These are phyloP conservation scores for Hura crepitans DNA, from an alignment of 441 rosid genomes.

Conservation along the genomic window DNA sequence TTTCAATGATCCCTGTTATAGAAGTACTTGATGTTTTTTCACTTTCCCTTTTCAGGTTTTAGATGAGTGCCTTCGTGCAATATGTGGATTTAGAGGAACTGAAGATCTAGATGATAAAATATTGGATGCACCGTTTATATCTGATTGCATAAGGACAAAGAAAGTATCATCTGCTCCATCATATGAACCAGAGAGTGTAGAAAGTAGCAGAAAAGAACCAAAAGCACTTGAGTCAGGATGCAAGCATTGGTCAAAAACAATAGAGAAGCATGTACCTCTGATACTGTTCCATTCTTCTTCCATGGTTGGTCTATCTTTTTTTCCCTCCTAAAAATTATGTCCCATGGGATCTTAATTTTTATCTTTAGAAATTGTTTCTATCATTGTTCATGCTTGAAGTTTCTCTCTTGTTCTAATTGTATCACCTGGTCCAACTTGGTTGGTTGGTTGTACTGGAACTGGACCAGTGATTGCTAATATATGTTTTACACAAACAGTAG, in stretches of 20 bases:
- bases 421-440: background rate
- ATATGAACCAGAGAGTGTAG: slow-evolving; percentile 45
- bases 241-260: slow-evolving; percentile 67
- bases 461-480: background rate
- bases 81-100: no score
- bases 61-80: no score
- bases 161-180: slow-evolving; percentile 87
- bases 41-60: slow-evolving; percentile 21
- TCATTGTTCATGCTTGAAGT: slow-evolving; percentile 9
- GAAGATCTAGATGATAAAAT: slow-evolving; percentile 63
- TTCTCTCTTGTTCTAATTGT: background rate
- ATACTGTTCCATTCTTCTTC: slow-evolving; percentile 32
- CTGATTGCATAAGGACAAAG: slow-evolving; percentile 69
- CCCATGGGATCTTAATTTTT: background rate
- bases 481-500: background rate
- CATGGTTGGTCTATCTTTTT: slow-evolving; percentile 49
- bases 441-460: background rate
- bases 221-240: slow-evolving; percentile 43
- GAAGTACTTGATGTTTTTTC: background rate
- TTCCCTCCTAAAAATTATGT: slow-evolving; percentile 1
- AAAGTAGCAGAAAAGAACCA: slow-evolving; percentile 38
- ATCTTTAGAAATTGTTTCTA: slow-evolving; percentile 12
- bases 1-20: background rate
- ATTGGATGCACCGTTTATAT: slow-evolving; percentile 14
- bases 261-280: slow-evolving; percentile 60